Evolutionary conservation across 2,329 filamentous ascomycete species (phyloP).

Genomic region (Nothomitra cinnamomea): DNA sequence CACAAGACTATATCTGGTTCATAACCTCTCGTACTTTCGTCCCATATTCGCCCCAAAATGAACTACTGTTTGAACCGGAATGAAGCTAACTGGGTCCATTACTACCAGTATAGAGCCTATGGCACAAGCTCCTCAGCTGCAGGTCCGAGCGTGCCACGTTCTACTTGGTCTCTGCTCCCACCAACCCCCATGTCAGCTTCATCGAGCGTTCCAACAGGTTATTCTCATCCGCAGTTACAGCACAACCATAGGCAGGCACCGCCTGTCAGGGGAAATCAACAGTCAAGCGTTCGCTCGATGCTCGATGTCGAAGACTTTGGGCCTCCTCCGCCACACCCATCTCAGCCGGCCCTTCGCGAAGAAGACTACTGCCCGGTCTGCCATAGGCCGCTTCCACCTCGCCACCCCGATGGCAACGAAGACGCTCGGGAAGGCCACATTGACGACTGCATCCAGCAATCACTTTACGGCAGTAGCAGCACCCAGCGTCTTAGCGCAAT

Average conservation of each 20-base stretch:
- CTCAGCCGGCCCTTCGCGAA: slow-evolving; percentile 29
- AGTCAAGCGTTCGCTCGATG: background rate
- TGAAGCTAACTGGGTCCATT: too few relatives aligned
- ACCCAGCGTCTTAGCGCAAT: slow-evolving; percentile 19
- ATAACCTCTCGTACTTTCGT: too few relatives aligned
- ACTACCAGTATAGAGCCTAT: too few relatives aligned
- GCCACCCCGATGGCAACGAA: slow-evolving; percentile 35
- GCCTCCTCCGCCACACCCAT: slow-evolving; percentile 7
- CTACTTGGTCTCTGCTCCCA: background rate
- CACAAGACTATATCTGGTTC: too few relatives aligned
- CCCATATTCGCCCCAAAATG: too few relatives aligned
- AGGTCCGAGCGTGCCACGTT: background rate
- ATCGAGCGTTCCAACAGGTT: background rate
- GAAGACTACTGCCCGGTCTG: slow-evolving; percentile 71
- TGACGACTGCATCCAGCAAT: slow-evolving; percentile 32
- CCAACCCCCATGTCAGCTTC: background rate
- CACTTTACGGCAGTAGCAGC: slow-evolving; percentile 10
- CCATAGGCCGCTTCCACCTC: slow-evolving; percentile 49
- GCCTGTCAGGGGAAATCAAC: background rate
- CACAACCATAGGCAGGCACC: background rate
- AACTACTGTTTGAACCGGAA: too few relatives aligned
- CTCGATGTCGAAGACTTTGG: background rate
- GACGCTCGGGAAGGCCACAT: slow-evolving; percentile 40
- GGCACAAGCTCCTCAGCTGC: background rate
- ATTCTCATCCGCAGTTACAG: background rate